A percentile compares a stretch with the other conserved stretches of the same genome.
Evolutionary conservation across 2,329 filamentous ascomycete genomes (phyloP).

Genomic region (Xylariales sp.): DNA sequence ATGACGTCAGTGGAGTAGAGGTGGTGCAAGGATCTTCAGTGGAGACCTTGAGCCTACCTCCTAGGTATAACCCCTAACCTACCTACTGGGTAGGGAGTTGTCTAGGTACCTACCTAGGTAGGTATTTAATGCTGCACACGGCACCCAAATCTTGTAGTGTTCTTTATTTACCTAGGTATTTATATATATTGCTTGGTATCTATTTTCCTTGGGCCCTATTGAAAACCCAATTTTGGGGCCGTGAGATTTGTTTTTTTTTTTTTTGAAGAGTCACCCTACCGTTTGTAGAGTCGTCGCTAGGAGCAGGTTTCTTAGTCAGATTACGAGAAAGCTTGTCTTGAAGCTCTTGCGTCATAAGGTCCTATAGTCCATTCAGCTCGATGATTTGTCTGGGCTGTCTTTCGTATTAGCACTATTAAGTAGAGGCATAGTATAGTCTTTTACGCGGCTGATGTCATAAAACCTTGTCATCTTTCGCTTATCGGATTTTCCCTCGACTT

Average conservation of each 20-base stretch:
- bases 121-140: too few relatives aligned
- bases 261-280: too few relatives aligned
- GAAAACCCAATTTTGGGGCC: too few relatives aligned
- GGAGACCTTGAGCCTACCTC: background rate
- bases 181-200: too few relatives aligned
- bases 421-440: background rate
- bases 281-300: too few relatives aligned
- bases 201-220: too few relatives aligned
- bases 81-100: background rate
- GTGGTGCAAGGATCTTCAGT: slow-evolving; percentile 19
- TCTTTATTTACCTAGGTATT: too few relatives aligned
- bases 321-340: too few relatives aligned
- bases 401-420: slow-evolving; percentile 2
- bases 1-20: slow-evolving; percentile 31
- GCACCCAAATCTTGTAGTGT: too few relatives aligned
- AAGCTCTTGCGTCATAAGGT: slow-evolving; percentile 27
- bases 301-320: background rate
- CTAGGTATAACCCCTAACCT: background rate
- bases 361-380: slow-evolving; percentile 6
- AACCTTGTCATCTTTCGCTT: slow-evolving; percentile 36
- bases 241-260: too few relatives aligned
- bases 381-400: background rate
- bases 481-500: slow-evolving; percentile 26
- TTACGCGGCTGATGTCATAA: slow-evolving; percentile 29
- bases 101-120: too few relatives aligned